These are phyloP conservation scores for Schizochytrium sp. DNA, from an alignment of 108 stramenopile species.

Conservation along the genomic window DNA sequence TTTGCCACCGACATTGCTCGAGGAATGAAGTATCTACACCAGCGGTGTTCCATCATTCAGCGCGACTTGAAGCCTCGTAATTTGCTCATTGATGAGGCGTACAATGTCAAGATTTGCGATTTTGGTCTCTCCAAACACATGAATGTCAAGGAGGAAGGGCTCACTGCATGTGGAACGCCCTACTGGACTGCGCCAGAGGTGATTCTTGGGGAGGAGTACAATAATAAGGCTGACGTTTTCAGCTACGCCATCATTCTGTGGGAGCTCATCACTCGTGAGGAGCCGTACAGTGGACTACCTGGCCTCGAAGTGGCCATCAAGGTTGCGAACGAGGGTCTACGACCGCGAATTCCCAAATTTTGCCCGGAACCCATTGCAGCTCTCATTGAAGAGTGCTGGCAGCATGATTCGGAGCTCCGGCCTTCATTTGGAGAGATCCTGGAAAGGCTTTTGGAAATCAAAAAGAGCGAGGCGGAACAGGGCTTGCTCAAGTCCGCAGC, in stretches of 20 bases:
- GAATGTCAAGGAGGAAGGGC: neutral
- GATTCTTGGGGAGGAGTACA: neutral
- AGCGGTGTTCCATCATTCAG: constrained; percentile 15
- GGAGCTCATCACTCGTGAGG: neutral
- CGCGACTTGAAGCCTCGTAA: constrained; percentile 21
- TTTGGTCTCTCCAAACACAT: neutral
- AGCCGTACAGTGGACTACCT: neutral
- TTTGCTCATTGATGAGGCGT: neutral
- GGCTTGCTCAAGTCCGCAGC: neutral
- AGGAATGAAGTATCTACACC: constrained; percentile 26
- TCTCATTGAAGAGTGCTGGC: constrained; percentile 22
- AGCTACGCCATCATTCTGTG: constrained; percentile 22
- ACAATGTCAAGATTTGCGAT: constrained; percentile 21
- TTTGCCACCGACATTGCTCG: constrained; percentile 20
- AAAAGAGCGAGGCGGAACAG: neutral
- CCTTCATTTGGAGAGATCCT: neutral
- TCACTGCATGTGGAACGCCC: constrained; percentile 12
- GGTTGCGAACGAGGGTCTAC: neutral
- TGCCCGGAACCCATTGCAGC: neutral
- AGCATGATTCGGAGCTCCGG: neutral
- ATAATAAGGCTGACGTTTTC: constrained; percentile 21
- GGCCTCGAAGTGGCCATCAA: constrained; percentile 9
- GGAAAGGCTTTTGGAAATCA: neutral
- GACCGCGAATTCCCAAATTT: neutral
- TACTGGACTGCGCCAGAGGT: constrained; percentile 28